Conservation (phyloP, 805 yeast genomes). For the Ogataea nakhonphanomensis region DNA sequence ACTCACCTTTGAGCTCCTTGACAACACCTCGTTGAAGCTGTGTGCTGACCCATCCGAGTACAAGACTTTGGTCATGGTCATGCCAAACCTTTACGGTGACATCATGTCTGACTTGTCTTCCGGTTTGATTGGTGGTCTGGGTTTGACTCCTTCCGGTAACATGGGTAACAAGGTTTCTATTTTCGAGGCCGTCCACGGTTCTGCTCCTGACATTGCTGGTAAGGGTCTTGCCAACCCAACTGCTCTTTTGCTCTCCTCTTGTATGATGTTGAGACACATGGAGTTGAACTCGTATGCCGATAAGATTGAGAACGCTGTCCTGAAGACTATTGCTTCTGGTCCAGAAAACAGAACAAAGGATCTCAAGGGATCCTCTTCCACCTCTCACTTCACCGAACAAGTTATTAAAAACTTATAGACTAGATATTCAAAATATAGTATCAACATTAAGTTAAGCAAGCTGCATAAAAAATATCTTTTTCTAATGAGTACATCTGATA, state of each 20-base stretch:
- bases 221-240: constrained; percentile 99
- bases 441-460: neutral
- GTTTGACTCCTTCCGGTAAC: constrained; percentile 98
- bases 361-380: constrained; percentile 87
- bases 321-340: constrained; percentile 89
- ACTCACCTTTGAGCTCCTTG: constrained; percentile 83
- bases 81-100: constrained; percentile 99
- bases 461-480: neutral
- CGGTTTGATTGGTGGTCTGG: constrained; percentile 97
- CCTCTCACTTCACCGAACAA: constrained; percentile 86
- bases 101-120: constrained; percentile 97
- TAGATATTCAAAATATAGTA: constrained; percentile 6
- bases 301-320: constrained; percentile 83
- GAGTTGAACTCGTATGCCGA: constrained; percentile 77
- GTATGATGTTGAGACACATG: constrained; percentile 99
- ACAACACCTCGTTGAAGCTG: constrained; percentile 89
- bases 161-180: constrained; percentile 98
- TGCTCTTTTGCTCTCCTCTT: constrained; percentile 89
- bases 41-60: constrained; percentile 87
- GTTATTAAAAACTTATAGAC: constrained; percentile 71
- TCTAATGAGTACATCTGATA: constrained; percentile 31
- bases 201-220: constrained; percentile 99
- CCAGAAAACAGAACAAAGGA: constrained; percentile 95
- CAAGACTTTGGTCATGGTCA: constrained; percentile 85
- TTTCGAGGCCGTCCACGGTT: constrained; percentile 99